Evolutionary conservation across 2,329 filamentous ascomycete species (phyloP), one percentile per base, ranked within the genome.

Genomic region (Arachnomyces sp.): DNA sequence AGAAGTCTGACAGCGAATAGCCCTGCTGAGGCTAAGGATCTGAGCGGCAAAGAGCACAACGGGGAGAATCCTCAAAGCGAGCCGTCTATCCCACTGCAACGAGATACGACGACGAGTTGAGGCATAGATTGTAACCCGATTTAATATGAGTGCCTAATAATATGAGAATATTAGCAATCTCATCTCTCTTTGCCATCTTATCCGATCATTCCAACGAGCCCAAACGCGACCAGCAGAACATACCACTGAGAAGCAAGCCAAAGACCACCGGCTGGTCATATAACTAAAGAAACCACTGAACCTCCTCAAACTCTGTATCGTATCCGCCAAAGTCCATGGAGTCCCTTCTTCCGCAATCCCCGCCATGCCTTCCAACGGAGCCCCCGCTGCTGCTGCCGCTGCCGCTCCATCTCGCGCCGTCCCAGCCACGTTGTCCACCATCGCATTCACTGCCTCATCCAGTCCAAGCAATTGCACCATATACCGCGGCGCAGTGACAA

Each of bases 81-180:
- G 62, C 32, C 87, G 79, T 38, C 81, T 67, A 28, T 79, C 74
- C 79, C 85, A 90, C 40, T 75, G 74, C 2, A 96, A 71, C 7
- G 76, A 74, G n/a, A 95, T 70, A 39, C 84, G 79, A 39, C 89
- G 77, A 46, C 92, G 75, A 11, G 87, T 90, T 0, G 89, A 90
- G 31, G 88, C 90, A 62, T 94, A 96, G 51, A 96, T 92, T 43
- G 89, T 82, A 5, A 92, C 93, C 42, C 92, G 79, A 59, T 96
- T 96, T 16, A 96, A 71, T 43, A 95, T 67, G 43, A 96, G 77
- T 15, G 87, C 87, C 77, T 81, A 45, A 16, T 38, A 7, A 15
- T 12, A 32, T 38, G 20, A 31, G 32, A 32, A 37, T 11, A 25
- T 40, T 14, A 44, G 49, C 40, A 47, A 32, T 34, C 36, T 25